These are phyloP conservation scores for Larix kaempferi DNA, from an alignment of 75 land plant genomes.

Conservation along the genomic window DNA sequence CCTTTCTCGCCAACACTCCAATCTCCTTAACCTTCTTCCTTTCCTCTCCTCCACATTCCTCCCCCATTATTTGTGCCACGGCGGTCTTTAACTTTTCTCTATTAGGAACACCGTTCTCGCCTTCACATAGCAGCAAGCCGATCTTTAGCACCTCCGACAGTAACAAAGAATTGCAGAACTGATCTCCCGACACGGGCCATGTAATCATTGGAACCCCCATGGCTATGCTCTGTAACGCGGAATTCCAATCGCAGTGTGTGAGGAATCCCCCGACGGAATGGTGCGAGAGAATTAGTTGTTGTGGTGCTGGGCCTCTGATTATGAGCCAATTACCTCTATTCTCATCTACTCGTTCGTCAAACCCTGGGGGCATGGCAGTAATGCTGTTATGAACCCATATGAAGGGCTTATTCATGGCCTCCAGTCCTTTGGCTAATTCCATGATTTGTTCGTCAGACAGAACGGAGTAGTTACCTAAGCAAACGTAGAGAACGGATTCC, in stretches of 20 bases:
- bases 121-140: background rate
- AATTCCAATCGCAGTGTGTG: background rate
- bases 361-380: too few species aligned
- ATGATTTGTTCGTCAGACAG: too few species aligned
- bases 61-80: background rate
- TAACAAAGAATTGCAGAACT: background rate
- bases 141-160: background rate
- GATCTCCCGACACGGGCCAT: background rate
- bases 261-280: background rate
- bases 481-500: too few species aligned
- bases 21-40: background rate
- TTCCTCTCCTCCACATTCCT: background rate
- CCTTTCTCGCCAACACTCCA: background rate
- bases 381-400: too few species aligned
- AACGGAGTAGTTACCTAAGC: too few species aligned
- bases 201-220: constrained; percentile 13
- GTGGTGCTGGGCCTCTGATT: too few species aligned
- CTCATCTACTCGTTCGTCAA: too few species aligned
- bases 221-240: background rate
- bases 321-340: too few species aligned
- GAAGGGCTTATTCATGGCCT: too few species aligned
- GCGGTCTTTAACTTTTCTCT: background rate
- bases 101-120: background rate
- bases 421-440: too few species aligned
- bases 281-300: background rate